phyloP scores from a whole-genome alignment of 148 eudicot species.

The Camellia granthamiana region DNA sequence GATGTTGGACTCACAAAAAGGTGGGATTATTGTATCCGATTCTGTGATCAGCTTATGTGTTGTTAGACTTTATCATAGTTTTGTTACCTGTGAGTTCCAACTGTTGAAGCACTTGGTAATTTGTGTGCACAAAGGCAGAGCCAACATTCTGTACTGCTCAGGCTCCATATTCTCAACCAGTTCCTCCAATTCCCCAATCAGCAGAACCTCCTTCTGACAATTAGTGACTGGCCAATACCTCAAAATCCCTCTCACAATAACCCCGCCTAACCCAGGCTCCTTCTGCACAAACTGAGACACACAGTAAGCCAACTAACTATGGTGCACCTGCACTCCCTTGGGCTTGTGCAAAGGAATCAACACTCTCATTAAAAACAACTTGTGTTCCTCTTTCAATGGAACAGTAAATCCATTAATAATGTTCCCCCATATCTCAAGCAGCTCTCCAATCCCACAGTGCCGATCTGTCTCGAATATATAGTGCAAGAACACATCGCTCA shows the following conservation, averaged over 20 bases:
- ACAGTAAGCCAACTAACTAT: slow-evolving; percentile 47
- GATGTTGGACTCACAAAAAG: too few species aligned
- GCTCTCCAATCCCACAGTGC: slow-evolving; percentile 45
- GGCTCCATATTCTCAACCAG: slow-evolving; percentile 38
- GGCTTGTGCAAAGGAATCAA: slow-evolving; percentile 48
- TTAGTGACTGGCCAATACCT: slow-evolving; percentile 47
- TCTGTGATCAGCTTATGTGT: too few species aligned
- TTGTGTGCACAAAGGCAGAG: slow-evolving; percentile 36
- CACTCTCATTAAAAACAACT: slow-evolving; percentile 33
- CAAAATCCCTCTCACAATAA: slow-evolving; percentile 35
- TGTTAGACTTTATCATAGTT: too few species aligned
- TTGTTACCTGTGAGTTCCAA: slow-evolving; percentile 45
- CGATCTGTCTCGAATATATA: slow-evolving; percentile 37
- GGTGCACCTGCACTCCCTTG: slow-evolving; percentile 36
- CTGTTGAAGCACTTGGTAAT: slow-evolving; percentile 46
- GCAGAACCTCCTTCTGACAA: slow-evolving; percentile 43
- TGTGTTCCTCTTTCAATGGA: slow-evolving; percentile 49
- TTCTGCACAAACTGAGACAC: slow-evolving; percentile 50
- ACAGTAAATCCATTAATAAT: slow-evolving; percentile 44
- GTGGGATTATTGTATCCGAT: too few species aligned
- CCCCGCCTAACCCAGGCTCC: slow-evolving; percentile 34
- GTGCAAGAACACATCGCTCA: slow-evolving; percentile 41
- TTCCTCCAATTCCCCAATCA: slow-evolving; percentile 48
- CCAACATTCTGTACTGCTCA: slow-evolving; percentile 25
- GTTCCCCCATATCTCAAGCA: slow-evolving; percentile 52